A percentile compares a stretch with the other conserved stretches of the same genome.
phyloP scores from a whole-genome alignment of 2,329 filamentous ascomycete species.

The Nectriaceae sp. region DNA sequence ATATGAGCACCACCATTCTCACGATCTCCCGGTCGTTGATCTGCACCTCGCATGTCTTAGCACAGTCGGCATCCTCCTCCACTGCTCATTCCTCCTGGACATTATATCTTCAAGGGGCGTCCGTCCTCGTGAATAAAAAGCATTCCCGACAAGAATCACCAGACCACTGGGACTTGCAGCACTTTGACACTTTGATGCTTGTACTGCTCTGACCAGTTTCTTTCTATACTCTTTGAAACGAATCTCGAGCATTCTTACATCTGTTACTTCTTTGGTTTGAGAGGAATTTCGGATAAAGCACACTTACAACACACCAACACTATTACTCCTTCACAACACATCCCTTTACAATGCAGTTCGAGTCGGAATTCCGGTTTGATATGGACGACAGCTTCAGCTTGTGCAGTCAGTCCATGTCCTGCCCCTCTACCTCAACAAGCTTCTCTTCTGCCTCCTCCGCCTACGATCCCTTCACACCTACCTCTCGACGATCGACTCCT shows the following conservation, averaged over 20 bases:
- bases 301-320: neutral
- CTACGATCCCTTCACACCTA: slow-evolving; percentile 48
- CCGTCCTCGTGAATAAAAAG: slow-evolving; percentile 35
- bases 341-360: slow-evolving; percentile 38
- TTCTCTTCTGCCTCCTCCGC: slow-evolving; percentile 43
- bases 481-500: slow-evolving; percentile 46
- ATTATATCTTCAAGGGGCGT: slow-evolving; percentile 45
- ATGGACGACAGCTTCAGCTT: slow-evolving; percentile 43
- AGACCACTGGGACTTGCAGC: slow-evolving; percentile 11
- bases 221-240: slow-evolving; percentile 16
- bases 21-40: slow-evolving; percentile 36
- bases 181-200: slow-evolving; percentile 16
- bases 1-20: slow-evolving; percentile 30
- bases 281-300: no score
- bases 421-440: slow-evolving; percentile 37
- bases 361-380: slow-evolving; percentile 40
- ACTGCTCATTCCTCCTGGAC: slow-evolving; percentile 39
- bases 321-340: slow-evolving; percentile 1
- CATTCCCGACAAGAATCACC: slow-evolving; percentile 37
- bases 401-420: slow-evolving; percentile 38
- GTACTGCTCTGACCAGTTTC: slow-evolving; percentile 11
- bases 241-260: slow-evolving; percentile 15
- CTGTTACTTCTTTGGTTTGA: slow-evolving; percentile 15
- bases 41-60: slow-evolving; percentile 39
- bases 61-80: slow-evolving; percentile 31